These are phyloP conservation scores for Boletus bicolor DNA, from an alignment of 768 basidiomycete species.

Conservation along the genomic window DNA sequence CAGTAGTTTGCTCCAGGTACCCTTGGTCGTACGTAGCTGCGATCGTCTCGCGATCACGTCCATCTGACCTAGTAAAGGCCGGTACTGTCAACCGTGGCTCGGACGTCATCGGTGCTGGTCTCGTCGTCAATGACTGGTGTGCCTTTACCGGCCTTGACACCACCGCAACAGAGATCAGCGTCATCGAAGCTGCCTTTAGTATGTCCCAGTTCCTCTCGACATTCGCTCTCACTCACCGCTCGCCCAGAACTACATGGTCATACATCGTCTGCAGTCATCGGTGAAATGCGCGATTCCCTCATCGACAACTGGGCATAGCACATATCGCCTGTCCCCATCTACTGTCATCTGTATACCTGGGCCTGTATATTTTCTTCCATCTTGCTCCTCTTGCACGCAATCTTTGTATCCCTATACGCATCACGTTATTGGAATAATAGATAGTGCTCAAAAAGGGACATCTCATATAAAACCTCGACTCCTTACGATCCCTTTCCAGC, in stretches of 20 bases:
- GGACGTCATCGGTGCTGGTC: slow-evolving; percentile 94
- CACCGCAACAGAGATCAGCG: slow-evolving; percentile 98
- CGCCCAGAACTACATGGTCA: slow-evolving; percentile 79
- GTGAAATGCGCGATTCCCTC: slow-evolving; percentile 87
- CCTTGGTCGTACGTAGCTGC: slow-evolving; percentile 73
- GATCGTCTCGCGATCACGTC: neutral
- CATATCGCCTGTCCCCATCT: slow-evolving; percentile 30
- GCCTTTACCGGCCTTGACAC: slow-evolving; percentile 99
- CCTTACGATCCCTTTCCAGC: slow-evolving; percentile 70
- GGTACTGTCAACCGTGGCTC: slow-evolving; percentile 86
- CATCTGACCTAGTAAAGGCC: slow-evolving; percentile 36
- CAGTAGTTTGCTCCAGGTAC: slow-evolving; percentile 89
- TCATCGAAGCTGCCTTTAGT: slow-evolving; percentile 98
- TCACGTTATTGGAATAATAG: slow-evolving; percentile 15
- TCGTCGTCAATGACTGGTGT: slow-evolving; percentile 99
- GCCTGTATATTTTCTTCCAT: neutral
- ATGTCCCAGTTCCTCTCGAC: slow-evolving; percentile 33
- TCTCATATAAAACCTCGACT: slow-evolving; percentile 55
- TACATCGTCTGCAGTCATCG: slow-evolving; percentile 76
- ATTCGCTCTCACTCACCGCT: slow-evolving; percentile 7
- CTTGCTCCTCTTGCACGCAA: slow-evolving; percentile 14
- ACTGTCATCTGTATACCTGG: slow-evolving; percentile 6
- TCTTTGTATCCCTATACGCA: slow-evolving; percentile 17
- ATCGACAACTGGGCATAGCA: slow-evolving; percentile 84
- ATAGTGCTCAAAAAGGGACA: slow-evolving; percentile 7